Evolutionary conservation across 257 asterid genomes (phyloP), one percentile per base, ranked within the genome.

Genomic region (Handroanthus guayacan): DNA sequence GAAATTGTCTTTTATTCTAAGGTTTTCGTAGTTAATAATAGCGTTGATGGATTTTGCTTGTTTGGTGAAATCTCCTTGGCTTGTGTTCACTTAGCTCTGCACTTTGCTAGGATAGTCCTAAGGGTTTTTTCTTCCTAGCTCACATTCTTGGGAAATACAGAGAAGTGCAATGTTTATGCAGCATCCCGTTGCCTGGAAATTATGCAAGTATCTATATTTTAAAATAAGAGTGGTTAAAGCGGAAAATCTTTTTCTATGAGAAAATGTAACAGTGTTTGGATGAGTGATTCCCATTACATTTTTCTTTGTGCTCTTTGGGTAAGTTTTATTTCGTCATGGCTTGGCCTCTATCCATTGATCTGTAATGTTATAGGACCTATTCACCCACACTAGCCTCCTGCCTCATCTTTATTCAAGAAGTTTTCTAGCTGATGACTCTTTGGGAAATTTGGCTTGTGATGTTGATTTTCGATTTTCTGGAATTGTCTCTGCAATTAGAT

Each of bases 301-400:
- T 25, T 25, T 75, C 16, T 45, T 74, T 54, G 36, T 74, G 43
- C 51, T 75, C 39, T 55, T 71, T 54, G 62, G 50, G 58, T 51
- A 51, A 43, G 39, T 43, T 75, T 41, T 74, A 43, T 12, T 63
- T 55, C 37, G 52, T 56, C 37, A 58, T 60, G 57, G 44, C 62
- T 71, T 66, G 62, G 52, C 65, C 55, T 3, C 34, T 67, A 39
- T 16, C 5, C 34, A 3, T 36, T 8, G 48, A n/a, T 51, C n/a
- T n/a, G n/a, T 34, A 43, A 41, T 12, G 39, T 18, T 20, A 9
- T 57, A 48, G 64, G 58, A 50, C 2, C 64, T 62, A 62, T 71
- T 16, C 75, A 50, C 75, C 48, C 75, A 50, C 75, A 34, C 56
- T 65, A 70, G 56, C 47, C 47, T 20, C 43, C 60, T 45, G 73